A percentile compares a stretch with the other conserved stretches of the same genome.
Evolutionary conservation across 1,284 basidiomycete genomes (phyloP).

Genomic region (Papiliotrema terrestris): DNA sequence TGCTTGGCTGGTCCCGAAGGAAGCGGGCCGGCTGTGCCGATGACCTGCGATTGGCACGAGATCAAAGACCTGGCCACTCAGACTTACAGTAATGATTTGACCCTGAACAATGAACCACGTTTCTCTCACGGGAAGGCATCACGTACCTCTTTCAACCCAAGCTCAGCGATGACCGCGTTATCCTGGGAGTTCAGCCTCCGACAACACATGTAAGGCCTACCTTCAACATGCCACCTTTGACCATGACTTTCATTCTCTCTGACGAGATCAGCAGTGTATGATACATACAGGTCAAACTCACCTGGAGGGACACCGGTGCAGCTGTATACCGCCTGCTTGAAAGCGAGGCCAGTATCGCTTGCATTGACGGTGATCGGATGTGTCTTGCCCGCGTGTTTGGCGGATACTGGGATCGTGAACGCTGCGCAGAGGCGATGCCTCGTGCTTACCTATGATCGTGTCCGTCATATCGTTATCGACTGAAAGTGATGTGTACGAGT

Average conservation of each 20-base stretch:
- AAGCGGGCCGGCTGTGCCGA: conserved; percentile 86
- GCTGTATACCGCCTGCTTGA: conserved; percentile 79
- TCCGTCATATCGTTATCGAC: too few species aligned
- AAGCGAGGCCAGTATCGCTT: conserved; percentile 58
- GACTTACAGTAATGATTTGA: conserved; percentile 50
- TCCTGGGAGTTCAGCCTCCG: conserved; percentile 56
- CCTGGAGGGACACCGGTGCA: conserved; percentile 73
- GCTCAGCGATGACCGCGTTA: conserved; percentile 76
- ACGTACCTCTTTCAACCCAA: conserved; percentile 71
- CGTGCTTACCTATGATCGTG: too few species aligned
- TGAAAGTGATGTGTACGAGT: too few species aligned
- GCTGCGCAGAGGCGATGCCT: too few species aligned
- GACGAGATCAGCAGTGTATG: conserved; percentile 21
- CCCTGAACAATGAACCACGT: conserved; percentile 53
- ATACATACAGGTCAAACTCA: conserved; percentile 13
- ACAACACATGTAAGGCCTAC: conserved; percentile 15
- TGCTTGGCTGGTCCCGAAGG: conserved; percentile 79
- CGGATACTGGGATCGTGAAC: too few species aligned
- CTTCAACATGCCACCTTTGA: conserved; percentile 71
- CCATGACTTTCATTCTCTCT: conserved; percentile 95
- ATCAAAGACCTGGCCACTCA: conserved; percentile 52
- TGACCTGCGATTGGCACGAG: conserved; percentile 58
- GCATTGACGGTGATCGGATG: conserved; percentile 55
- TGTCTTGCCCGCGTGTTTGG: conserved; percentile 87
- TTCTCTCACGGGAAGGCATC: conserved; percentile 55